Base-by-base conservation (phyloP, 2,329 filamentous ascomycete genomes). In the Colletotrichum orchidophilum region DNA sequence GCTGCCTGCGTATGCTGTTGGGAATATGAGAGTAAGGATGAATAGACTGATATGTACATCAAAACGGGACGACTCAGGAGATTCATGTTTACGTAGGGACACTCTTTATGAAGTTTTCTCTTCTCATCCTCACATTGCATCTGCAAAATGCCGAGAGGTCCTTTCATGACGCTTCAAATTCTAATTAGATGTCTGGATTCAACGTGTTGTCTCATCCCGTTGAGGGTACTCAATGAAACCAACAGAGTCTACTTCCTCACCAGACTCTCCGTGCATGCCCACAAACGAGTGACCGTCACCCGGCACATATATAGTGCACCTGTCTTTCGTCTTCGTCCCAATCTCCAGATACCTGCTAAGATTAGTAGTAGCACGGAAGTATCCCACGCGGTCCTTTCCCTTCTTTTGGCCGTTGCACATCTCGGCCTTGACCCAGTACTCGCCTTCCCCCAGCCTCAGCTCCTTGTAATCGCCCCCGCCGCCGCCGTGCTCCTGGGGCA, bases 131-230 rank as follows among this genome's bases (percentile, higher is more conserved):
- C 39, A 3, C 39, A 1, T 42, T 15, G 6, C 7, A n/a, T 42
- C 5, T 3, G 6, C 39, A 42, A 6, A 15, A 42, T n/a, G 15
- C 18, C 2, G 3, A 1, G 18, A 3, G 8, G 18, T 1, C 39
- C 18, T 42, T n/a, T 8, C 6, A 42, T 3, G 3, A 42, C 0
- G 0, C 3, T 9, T n/a, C 18, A n/a, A n/a, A n/a, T n/a, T n/a
- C n/a, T n/a, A n/a, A n/a, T n/a, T 3, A 0, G 39, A 4, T 42
- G 1, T 9, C 2, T 46, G 15, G 11, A 4, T 46, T 2, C 18
- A 46, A 15, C 39, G 39, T 5, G 1, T 18, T 39, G 1, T 21
- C 18, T 46, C n/a, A 4, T 46, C 39, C 7, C n/a, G 7, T 4
- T 46, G n/a, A 4, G 39, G 39, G 21, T 46, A 46, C 39, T 46